A percentile compares a stretch with the other conserved stretches of the same genome.
phyloP scores from a whole-genome alignment of 139 green algal genomes.

The Coelastrella sp. region DNA sequence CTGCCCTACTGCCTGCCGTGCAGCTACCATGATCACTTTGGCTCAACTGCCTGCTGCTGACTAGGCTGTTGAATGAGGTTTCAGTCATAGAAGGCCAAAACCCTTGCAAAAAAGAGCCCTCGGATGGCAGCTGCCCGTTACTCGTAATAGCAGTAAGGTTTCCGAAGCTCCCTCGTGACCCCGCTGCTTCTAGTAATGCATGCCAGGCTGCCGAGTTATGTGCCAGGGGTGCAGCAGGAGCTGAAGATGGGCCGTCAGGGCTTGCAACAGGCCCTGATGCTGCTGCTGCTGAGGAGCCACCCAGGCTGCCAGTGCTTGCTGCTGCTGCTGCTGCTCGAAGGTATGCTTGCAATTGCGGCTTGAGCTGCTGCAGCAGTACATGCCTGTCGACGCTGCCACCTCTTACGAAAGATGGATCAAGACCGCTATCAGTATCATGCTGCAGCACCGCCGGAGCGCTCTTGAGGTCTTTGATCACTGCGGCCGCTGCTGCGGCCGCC shows the following conservation, averaged over 20 bases:
- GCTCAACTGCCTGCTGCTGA: too few relatives aligned
- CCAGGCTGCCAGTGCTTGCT: not conserved
- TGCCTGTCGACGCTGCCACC: not conserved
- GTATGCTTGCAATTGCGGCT: not conserved
- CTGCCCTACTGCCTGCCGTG: not conserved
- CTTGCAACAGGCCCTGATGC: too few relatives aligned
- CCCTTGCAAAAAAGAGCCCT: slow-evolving; percentile 7
- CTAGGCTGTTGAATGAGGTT: not conserved
- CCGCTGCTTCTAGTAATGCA: not conserved
- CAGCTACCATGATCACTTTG: too few relatives aligned
- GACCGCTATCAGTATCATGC: too few relatives aligned
- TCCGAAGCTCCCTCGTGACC: not conserved
- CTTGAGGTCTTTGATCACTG: too few relatives aligned
- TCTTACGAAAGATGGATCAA: not conserved
- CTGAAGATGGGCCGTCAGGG: not conserved
- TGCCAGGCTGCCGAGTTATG: slow-evolving; percentile 12
- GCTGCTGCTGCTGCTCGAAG: slow-evolving; percentile 4
- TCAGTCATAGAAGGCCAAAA: slow-evolving; percentile 22
- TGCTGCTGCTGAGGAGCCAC: not conserved
- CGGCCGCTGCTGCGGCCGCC: too few relatives aligned
- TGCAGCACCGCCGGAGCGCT: not conserved
- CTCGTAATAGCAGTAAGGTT: not conserved
- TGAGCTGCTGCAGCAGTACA: not conserved
- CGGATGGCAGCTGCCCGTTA: not conserved
- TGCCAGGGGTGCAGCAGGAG: not conserved